phyloP scores from a whole-genome alignment of 345 rosid genomes.

The Eucalyptus rudis region DNA sequence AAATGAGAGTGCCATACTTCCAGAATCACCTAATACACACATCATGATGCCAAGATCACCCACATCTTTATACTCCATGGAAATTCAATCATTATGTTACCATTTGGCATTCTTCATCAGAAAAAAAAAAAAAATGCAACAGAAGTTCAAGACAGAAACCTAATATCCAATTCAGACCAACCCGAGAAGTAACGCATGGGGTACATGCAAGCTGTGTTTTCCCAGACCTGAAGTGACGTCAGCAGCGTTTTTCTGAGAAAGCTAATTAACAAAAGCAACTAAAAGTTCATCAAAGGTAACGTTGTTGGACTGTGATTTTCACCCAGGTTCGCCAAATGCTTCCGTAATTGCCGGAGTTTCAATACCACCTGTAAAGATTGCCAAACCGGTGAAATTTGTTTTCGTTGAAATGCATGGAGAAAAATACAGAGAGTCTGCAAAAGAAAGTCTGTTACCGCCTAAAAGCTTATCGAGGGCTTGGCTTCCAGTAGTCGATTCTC shows the following conservation, averaged over 20 bases:
- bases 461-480: too few relatives aligned
- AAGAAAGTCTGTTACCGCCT: too few relatives aligned
- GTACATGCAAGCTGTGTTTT: conserved; percentile 94
- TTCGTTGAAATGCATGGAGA: too few relatives aligned
- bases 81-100: neutral
- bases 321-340: too few relatives aligned
- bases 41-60: neutral
- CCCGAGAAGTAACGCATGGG: conserved; percentile 83
- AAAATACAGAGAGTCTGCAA: fast-evolving
- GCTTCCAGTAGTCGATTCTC: too few relatives aligned
- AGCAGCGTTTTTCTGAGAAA: neutral
- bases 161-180: conserved; percentile 3
- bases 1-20: neutral
- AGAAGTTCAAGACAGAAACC: neutral
- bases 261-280: neutral
- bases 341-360: too few relatives aligned
- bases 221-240: conserved; percentile 51
- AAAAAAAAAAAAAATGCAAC: too few relatives aligned
- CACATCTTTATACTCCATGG: neutral
- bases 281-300: neutral
- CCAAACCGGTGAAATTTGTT: too few relatives aligned
- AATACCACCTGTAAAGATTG: too few relatives aligned
- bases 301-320: neutral
- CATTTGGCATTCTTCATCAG: neutral
- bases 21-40: neutral